Base-by-base conservation (phyloP, 2,329 filamentous ascomycete species). In the Colletotrichum chlorophyti region DNA sequence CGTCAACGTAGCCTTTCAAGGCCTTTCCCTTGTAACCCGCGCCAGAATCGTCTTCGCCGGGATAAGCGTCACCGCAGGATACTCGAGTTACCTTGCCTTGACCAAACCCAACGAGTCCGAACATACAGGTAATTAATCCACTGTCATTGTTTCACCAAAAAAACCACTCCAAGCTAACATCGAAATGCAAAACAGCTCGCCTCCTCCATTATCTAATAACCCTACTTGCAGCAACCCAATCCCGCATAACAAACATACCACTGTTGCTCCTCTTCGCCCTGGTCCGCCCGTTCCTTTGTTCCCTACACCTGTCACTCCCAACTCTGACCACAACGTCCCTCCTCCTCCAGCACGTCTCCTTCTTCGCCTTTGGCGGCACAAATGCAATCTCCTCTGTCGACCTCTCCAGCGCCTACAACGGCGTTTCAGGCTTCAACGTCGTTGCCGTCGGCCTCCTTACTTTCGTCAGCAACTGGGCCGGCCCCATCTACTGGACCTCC, bases 351-450 rank as follows among this genome's bases (percentile, higher is more conserved):
- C 88, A 93, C 74, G 80, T 86, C 31, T 88, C 89, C 48, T 99
- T 97, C 81, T 99, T 98, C 71, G 89, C 91, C 26, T 86, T 92
- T 62, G 95, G 93, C 21, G 93, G 93, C 70, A 91, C 91, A 42
- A 99, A 99, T 72, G 90, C 95, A 35, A 97, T 99, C 65, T 96
- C 93, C 11, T 94, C 91, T n/a, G 86, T 99, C 66, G 93, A 98
- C 69, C 83, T 99, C 17, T 96, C 92, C 6, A 96, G 89, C 69
- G 93, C 93, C 0, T 99, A 99, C 76, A 99, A 99, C 68, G 95
- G 95, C 62, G 82, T 99, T 32, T 84, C 83, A 46, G 85, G 82
- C 53, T 99, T 96, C 78, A 93, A 91, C 68, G 80, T 95, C 62
- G 63, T 86, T n/a, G 82, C 87, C 14, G 95, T 99, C 14, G 95